Evolutionary conservation across 2,329 filamentous ascomycete genomes (phyloP).

Genomic region (Sporothrix sp.): DNA sequence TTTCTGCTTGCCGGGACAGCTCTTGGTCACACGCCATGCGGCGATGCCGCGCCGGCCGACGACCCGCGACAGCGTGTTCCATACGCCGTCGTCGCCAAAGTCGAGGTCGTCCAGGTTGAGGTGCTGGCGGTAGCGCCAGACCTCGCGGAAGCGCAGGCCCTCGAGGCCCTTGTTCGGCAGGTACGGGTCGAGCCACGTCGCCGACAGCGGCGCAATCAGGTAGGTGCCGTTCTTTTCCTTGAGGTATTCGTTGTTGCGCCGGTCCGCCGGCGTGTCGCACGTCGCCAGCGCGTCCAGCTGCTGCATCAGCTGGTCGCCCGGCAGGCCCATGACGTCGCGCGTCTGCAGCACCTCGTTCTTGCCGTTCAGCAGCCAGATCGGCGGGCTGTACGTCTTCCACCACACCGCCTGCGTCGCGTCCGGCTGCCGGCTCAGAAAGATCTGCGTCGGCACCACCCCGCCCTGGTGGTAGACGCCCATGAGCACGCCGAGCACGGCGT

Average conservation of each 20-base stretch:
- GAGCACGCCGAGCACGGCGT: slow-evolving; percentile 54
- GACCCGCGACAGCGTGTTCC: slow-evolving; percentile 59
- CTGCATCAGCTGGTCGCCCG: slow-evolving; percentile 48
- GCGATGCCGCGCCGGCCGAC: slow-evolving; percentile 52
- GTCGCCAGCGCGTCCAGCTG: slow-evolving; percentile 50
- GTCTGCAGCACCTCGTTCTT: slow-evolving; percentile 64
- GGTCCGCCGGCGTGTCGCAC: slow-evolving; percentile 50
- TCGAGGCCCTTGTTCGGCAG: slow-evolving; percentile 48
- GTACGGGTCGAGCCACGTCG: slow-evolving; percentile 58
- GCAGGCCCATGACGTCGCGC: slow-evolving; percentile 63
- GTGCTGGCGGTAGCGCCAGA: slow-evolving; percentile 59
- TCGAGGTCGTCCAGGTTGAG: slow-evolving; percentile 73
- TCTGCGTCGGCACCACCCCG: slow-evolving; percentile 65
- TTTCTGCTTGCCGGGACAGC: slow-evolving; percentile 30
- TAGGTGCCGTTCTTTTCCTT: slow-evolving; percentile 56
- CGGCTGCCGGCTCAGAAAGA: slow-evolving; percentile 60
- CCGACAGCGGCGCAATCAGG: slow-evolving; percentile 63
- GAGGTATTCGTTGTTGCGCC: slow-evolving; percentile 44
- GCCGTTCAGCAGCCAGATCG: slow-evolving; percentile 68
- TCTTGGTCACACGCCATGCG: slow-evolving; percentile 57
- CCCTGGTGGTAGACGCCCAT: slow-evolving; percentile 81
- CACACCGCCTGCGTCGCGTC: slow-evolving; percentile 63
- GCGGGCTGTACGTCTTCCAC: slow-evolving; percentile 83
- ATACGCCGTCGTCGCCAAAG: slow-evolving; percentile 66
- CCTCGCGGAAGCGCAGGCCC: slow-evolving; percentile 55